Percentiles rank a stretch among this genome's conserved stretches.
Conservation (phyloP, 257 asterid species). For the Solanum corneliomulleri region DNA sequence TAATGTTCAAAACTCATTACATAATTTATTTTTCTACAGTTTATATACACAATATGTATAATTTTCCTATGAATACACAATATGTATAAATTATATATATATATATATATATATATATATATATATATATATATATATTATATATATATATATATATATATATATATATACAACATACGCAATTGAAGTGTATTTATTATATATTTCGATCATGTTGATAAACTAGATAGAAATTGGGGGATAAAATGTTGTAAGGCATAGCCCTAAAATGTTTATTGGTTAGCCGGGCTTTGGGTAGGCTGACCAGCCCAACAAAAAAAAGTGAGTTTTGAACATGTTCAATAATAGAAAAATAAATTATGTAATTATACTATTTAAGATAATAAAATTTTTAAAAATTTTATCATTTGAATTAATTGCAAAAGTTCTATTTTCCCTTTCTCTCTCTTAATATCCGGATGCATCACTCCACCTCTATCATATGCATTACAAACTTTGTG, state of each 20-base stretch:
- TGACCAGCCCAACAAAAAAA: neutral
- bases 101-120: too few relatives aligned
- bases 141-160: too few relatives aligned
- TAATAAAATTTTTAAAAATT: too few relatives aligned
- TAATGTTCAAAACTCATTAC: too few relatives aligned
- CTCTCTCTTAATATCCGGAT: neutral
- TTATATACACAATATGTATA: neutral
- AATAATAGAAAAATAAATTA: neutral
- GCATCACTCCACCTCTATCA: neutral
- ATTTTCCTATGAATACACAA: neutral
- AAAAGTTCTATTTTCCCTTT: too few relatives aligned
- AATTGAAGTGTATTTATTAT: neutral
- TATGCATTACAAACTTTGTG: neutral
- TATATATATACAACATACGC: too few relatives aligned
- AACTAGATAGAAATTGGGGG: neutral
- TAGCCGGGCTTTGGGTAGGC: neutral
- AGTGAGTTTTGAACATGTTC: neutral
- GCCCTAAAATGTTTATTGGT: neutral
- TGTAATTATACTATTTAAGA: too few relatives aligned
- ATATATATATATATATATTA: too few relatives aligned
- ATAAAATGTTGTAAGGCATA: too few relatives aligned
- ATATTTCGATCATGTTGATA: neutral
- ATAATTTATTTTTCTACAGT: too few relatives aligned
- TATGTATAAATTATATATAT: too few relatives aligned
- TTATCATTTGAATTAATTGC: too few relatives aligned